phyloP scores from a whole-genome alignment of 2,329 filamentous ascomycete genomes.

The Akanthomyces dipterigenus region DNA sequence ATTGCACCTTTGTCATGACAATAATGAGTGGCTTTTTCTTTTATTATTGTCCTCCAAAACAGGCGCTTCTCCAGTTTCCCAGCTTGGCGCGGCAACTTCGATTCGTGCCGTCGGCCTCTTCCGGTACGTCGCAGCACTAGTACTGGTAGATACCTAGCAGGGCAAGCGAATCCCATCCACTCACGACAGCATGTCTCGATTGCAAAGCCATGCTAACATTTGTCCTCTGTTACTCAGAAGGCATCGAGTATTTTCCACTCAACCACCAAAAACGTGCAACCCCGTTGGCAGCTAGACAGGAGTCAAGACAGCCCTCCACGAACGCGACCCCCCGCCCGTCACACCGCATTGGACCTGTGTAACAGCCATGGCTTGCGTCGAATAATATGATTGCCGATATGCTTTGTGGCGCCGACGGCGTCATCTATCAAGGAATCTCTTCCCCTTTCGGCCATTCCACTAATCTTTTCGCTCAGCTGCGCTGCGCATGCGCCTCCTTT shows the following conservation, averaged over 20 bases:
- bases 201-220: not conserved
- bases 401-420: not conserved
- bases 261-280: too few species aligned
- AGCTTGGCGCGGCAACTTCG: not conserved
- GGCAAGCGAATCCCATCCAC: not conserved
- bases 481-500: not conserved
- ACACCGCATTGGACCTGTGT: conserved; percentile 2
- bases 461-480: not conserved
- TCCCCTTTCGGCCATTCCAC: not conserved
- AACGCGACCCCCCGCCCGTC: not conserved
- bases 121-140: not conserved
- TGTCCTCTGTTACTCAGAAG: too few species aligned
- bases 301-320: not conserved
- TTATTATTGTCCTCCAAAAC: not conserved
- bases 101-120: not conserved
- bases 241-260: not conserved
- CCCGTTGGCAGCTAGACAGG: too few species aligned
- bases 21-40: not conserved
- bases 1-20: not conserved
- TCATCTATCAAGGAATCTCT: not conserved
- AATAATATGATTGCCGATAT: not conserved
- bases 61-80: not conserved
- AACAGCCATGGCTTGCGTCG: not conserved
- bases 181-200: not conserved
- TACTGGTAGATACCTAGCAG: not conserved